These are phyloP conservation scores for Candida sojae DNA, from an alignment of 1,139 yeast genomes.

Conservation along the genomic window DNA sequence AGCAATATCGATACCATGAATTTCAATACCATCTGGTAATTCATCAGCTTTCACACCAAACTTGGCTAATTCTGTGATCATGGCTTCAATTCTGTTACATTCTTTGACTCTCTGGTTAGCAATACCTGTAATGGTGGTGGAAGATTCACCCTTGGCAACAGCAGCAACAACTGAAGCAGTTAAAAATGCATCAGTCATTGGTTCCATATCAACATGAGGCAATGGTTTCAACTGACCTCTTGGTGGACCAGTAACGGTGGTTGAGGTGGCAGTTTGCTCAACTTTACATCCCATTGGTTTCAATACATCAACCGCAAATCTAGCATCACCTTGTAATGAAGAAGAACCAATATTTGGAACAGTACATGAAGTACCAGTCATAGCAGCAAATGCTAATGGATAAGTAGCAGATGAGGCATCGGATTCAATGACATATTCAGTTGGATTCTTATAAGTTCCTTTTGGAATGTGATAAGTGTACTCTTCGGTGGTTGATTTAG, in stretches of 20 bases:
- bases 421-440: conserved; percentile 85
- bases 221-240: conserved; percentile 69
- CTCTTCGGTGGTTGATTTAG: conserved; percentile 65
- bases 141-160: conserved; percentile 59
- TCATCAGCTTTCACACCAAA: conserved; percentile 88
- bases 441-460: conserved; percentile 78
- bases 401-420: conserved; percentile 99
- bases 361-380: conserved; percentile 90
- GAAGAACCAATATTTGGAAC: conserved; percentile 92
- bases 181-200: conserved; percentile 98
- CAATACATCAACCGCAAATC: conserved; percentile 91
- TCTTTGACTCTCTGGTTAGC: conserved; percentile 98
- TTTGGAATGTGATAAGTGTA: conserved; percentile 89
- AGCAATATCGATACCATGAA: conserved; percentile 61
- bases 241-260: conserved; percentile 91
- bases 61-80: conserved; percentile 84
- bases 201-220: conserved; percentile 90
- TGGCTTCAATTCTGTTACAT: conserved; percentile 94
- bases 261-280: conserved; percentile 75
- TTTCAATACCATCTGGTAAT: conserved; percentile 88
- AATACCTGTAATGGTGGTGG: conserved; percentile 88
- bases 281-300: conserved; percentile 95
- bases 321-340: conserved; percentile 96
- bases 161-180: conserved; percentile 98
- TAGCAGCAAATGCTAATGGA: conserved; percentile 97